Conservation (phyloP, 2,329 filamentous ascomycete genomes). For the Sclerotiophoma versabilis region DNA sequence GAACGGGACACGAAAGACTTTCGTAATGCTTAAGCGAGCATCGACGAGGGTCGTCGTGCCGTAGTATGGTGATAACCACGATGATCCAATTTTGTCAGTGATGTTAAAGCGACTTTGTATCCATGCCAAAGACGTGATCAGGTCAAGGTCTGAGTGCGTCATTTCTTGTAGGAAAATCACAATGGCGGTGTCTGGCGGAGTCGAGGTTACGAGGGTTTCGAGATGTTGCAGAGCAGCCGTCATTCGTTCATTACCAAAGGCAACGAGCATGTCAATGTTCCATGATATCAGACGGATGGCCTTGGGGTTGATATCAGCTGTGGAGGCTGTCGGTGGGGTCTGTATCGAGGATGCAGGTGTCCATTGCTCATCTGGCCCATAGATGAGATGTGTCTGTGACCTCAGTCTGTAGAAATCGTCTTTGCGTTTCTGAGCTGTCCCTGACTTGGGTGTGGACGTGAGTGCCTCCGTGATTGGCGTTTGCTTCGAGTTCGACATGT, state of each 20-base stretch:
- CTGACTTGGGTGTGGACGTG: conserved; percentile 19
- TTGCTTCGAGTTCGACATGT: conserved; percentile 8
- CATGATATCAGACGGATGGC: conserved; percentile 51
- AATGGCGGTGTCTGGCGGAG: conserved; percentile 32
- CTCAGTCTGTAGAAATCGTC: conserved; percentile 25
- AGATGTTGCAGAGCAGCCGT: conserved; percentile 51
- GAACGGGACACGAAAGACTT: conserved; percentile 61
- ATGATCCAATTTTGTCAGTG: conserved; percentile 54
- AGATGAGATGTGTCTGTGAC: not conserved
- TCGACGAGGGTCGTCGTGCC: conserved; percentile 63
- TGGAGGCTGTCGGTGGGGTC: conserved; percentile 5
- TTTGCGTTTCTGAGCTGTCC: conserved; percentile 20
- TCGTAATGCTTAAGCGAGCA: conserved; percentile 52
- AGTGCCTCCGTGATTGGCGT: conserved; percentile 24
- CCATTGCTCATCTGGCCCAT: not conserved
- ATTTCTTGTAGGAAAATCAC: conserved; percentile 64
- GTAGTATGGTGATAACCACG: conserved; percentile 58
- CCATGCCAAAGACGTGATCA: conserved; percentile 57
- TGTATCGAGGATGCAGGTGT: not conserved
- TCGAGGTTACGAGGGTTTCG: conserved; percentile 33
- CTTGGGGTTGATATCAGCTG: conserved; percentile 8
- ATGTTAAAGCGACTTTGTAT: conserved; percentile 57
- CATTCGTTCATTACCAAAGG: conserved; percentile 52
- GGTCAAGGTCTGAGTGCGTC: conserved; percentile 53
- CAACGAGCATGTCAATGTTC: conserved; percentile 59